phyloP scores from a whole-genome alignment of 129 eudicot species.

The Rutidosis leptorrhynchoides region DNA sequence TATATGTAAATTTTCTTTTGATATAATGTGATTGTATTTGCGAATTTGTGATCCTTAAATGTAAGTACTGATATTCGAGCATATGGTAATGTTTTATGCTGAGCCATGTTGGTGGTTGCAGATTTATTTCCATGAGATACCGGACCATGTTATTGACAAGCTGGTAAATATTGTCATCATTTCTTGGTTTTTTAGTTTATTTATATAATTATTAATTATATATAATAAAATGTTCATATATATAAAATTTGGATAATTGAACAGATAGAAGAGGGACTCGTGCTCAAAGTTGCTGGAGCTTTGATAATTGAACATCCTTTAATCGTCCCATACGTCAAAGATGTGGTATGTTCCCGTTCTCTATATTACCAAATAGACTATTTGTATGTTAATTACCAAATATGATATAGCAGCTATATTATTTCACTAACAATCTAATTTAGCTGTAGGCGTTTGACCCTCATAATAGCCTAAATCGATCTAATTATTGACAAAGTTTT shows the following conservation, averaged over 20 bases:
- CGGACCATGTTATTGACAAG: constrained; percentile 59
- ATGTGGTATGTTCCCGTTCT: constrained; percentile 56
- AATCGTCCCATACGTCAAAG: constrained; percentile 66
- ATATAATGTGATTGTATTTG: background rate
- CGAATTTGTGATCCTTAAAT: background rate
- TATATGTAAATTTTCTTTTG: background rate
- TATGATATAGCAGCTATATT: no score
- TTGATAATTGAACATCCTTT: constrained; percentile 88
- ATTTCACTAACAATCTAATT: background rate
- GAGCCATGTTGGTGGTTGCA: constrained; percentile 40
- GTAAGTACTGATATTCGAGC: background rate
- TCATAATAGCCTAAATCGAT: no score
- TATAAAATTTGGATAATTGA: background rate
- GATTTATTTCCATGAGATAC: constrained; percentile 81
- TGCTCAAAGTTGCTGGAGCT: constrained; percentile 77
- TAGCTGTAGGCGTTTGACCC: no score
- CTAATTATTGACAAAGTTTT: no score
- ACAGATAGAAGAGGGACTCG: constrained; percentile 81
- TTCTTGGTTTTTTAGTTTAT: background rate
- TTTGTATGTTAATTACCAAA: background rate
- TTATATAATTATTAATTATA: no score
- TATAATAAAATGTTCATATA: no score
- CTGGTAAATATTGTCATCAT: constrained; percentile 48
- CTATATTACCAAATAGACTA: no score
- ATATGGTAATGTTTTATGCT: background rate